phyloP scores from a whole-genome alignment of 106 monocot genomes.

The Hemerocallis citrina region DNA sequence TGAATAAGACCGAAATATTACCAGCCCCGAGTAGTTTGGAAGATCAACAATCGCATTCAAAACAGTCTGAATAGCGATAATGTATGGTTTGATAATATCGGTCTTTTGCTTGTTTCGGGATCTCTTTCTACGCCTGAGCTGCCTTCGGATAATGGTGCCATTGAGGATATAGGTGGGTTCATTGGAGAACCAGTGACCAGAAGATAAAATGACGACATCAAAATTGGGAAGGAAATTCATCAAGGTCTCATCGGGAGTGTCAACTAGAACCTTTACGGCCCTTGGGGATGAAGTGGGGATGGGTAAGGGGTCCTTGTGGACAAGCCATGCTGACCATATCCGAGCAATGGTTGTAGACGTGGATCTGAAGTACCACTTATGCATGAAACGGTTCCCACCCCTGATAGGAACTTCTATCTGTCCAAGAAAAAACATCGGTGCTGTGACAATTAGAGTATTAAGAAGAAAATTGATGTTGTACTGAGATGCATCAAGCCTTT shows the following conservation, averaged over 20 bases:
- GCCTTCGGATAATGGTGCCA: conserved; percentile 22
- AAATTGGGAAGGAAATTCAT: conserved; percentile 36
- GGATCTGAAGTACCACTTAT: conserved; percentile 21
- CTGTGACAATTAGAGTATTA: not conserved
- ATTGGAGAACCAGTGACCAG: conserved; percentile 63
- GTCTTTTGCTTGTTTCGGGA: conserved; percentile 1
- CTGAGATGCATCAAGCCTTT: too few relatives aligned
- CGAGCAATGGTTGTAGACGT: conserved; percentile 37
- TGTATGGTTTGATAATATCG: too few relatives aligned
- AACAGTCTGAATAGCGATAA: too few relatives aligned
- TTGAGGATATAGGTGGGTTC: conserved; percentile 36
- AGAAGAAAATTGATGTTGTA: not conserved
- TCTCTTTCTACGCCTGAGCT: conserved; percentile 28
- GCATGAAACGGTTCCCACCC: conserved; percentile 15
- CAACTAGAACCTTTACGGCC: conserved; percentile 35
- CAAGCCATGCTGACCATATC: conserved; percentile 67
- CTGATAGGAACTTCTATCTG: conserved; percentile 24
- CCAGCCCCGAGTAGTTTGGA: too few relatives aligned
- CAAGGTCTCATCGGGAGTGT: conserved; percentile 39
- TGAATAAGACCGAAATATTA: too few relatives aligned
- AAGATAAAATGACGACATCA: conserved; percentile 42
- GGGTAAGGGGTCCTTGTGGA: conserved; percentile 19
- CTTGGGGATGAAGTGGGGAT: conserved; percentile 13
- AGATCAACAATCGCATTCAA: too few relatives aligned
- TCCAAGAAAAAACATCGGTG: not conserved